Base-by-base conservation (phyloP, 176 grass and related monocot genomes). In the Ampelocalamus luodianensis region DNA sequence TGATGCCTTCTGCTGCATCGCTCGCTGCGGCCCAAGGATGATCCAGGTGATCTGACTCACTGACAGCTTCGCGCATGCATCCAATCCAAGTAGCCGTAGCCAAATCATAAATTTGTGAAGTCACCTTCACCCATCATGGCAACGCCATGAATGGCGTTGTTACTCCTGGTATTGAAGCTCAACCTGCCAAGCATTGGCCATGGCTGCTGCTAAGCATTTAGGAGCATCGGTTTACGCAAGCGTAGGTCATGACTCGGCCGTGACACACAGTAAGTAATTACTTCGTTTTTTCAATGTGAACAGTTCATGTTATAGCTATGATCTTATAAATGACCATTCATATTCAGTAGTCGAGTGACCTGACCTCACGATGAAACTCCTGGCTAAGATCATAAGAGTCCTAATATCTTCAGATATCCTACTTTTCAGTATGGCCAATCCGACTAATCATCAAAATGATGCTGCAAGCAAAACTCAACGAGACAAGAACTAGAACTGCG, bases 231-330 rank as follows among this genome's bases (percentile, higher is more conserved):
- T 32, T 34, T 43, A 80, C 44, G 68, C 45, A 54, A 76, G 61
- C 18, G 4, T 13, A 13, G 56, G n/a, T 82, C 79, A 87, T 82
- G 71, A 27, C 76, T 59, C 68, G 39, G 40, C 29, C 76, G 68
- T 89, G 87, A 88, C 22, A 50, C 65, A 23, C 85, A 87, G 62
- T 53, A 32, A 87, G 78, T n/a, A 32, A 53, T 26, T 48, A 34
- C 58, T 51, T 12, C 27, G 43, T 10, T 16, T 3, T 51, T 50
- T 51, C 62, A 80, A 12, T 15, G 44, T 8, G 0, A 24, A 4
- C 18, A 54, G 18, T 16, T 5, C 48, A 16, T 23, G 45, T 34
- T 22, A 49, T 26, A 82, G 24, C 22, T 34, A 61, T 46, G 68
- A 14, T 46, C 54, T 42, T 29, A 34, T 72, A 53, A 72, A 61